Conservation (phyloP, 2,329 filamentous ascomycete species). For the Clonostachys chloroleuca region DNA sequence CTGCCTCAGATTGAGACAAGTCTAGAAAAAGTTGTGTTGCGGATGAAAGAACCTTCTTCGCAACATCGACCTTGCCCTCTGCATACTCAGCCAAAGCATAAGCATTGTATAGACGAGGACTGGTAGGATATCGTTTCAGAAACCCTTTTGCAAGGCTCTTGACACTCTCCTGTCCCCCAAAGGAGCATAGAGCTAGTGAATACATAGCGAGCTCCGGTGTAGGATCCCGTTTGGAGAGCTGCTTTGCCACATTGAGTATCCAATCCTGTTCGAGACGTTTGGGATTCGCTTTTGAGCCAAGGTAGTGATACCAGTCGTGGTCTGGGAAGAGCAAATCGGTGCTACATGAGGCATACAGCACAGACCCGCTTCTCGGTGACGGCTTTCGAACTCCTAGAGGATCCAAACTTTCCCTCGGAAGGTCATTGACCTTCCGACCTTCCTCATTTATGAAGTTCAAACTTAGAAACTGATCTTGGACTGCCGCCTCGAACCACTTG, state of each 20-base stretch:
- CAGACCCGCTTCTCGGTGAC: not conserved
- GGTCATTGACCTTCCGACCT: too few species aligned
- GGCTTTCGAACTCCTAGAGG: not conserved
- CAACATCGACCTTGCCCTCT: slow-evolving; percentile 50
- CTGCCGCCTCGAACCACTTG: slow-evolving; percentile 20
- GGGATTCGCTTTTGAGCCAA: slow-evolving; percentile 17
- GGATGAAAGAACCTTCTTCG: slow-evolving; percentile 61
- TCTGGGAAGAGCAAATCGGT: slow-evolving; percentile 50
- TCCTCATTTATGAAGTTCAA: too few species aligned
- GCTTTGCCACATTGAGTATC: slow-evolving; percentile 49
- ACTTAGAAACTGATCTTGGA: slow-evolving; percentile 20
- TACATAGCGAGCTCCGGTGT: slow-evolving; percentile 55
- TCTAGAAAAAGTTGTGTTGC: slow-evolving; percentile 40
- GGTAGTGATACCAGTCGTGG: slow-evolving; percentile 36
- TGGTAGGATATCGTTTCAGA: slow-evolving; percentile 63
- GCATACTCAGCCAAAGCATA: slow-evolving; percentile 70
- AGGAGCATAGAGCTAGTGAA: slow-evolving; percentile 62
- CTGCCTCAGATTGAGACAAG: not conserved
- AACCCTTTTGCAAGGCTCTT: slow-evolving; percentile 70
- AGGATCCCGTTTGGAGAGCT: slow-evolving; percentile 43
- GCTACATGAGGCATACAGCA: not conserved
- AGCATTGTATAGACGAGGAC: slow-evolving; percentile 68
- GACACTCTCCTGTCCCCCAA: slow-evolving; percentile 46
- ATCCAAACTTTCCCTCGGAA: too few species aligned
- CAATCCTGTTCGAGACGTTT: slow-evolving; percentile 33